These are phyloP conservation scores for Blastobotrys ciferrii DNA, from an alignment of 1,139 yeast genomes.

Conservation along the genomic window DNA sequence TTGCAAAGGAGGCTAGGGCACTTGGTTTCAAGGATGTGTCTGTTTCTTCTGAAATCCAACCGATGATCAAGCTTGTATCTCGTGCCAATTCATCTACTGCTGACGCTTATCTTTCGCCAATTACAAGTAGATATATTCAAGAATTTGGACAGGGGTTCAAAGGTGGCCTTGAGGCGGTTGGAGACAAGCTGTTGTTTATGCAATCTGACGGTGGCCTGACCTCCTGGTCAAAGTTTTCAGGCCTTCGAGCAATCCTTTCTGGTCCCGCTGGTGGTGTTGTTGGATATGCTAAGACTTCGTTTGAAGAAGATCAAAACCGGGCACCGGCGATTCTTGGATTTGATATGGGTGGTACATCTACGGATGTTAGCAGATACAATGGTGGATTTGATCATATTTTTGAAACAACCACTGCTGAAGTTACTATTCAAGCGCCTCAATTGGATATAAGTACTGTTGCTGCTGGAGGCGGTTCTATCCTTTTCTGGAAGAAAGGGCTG, in stretches of 20 bases:
- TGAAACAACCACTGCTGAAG: slow-evolving; percentile 55
- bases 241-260: slow-evolving; percentile 50
- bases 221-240: slow-evolving; percentile 48
- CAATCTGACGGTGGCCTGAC: slow-evolving; percentile 60
- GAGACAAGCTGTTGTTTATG: slow-evolving; percentile 51
- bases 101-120: slow-evolving; percentile 77
- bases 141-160: slow-evolving; percentile 61
- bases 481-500: slow-evolving; percentile 50
- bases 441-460: slow-evolving; percentile 58
- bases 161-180: slow-evolving; percentile 47
- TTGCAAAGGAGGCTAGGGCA: slow-evolving; percentile 56
- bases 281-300: slow-evolving; percentile 52
- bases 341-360: slow-evolving; percentile 63
- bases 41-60: slow-evolving; percentile 62
- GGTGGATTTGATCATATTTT: slow-evolving; percentile 52
- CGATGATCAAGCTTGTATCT: slow-evolving; percentile 70
- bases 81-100: slow-evolving; percentile 73
- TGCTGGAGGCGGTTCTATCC: slow-evolving; percentile 58
- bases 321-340: slow-evolving; percentile 46
- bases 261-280: slow-evolving; percentile 66
- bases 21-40: slow-evolving; percentile 65
- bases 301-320: slow-evolving; percentile 32
- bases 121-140: slow-evolving; percentile 57
- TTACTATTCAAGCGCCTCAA: slow-evolving; percentile 56
- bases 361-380: slow-evolving; percentile 52